A percentile compares a stretch with the other conserved stretches of the same genome.
Evolutionary conservation across 2,329 filamentous ascomycete species (phyloP).

Genomic region (Zarea fungicola): DNA sequence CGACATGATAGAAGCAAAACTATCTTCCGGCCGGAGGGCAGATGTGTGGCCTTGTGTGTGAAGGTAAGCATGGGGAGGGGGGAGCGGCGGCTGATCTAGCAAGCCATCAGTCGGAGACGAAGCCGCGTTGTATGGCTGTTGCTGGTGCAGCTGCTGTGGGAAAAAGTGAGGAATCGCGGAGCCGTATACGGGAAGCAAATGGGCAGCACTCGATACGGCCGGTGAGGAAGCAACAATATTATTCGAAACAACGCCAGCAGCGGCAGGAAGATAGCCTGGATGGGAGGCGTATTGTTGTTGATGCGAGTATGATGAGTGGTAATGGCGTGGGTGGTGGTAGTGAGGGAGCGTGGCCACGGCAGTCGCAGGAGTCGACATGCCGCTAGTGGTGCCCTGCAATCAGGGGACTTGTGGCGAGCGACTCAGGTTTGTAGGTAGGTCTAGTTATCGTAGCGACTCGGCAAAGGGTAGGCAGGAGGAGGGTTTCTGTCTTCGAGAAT

Average conservation of each 20-base stretch:
- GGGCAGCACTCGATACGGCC: conserved; percentile 22
- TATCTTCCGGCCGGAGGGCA: neutral
- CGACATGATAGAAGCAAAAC: conserved; percentile 15
- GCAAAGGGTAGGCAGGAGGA: neutral
- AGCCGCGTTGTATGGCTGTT: conserved; percentile 22
- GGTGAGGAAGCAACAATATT: conserved; percentile 25
- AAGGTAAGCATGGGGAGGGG: conserved; percentile 24
- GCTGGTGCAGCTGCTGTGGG: conserved; percentile 22
- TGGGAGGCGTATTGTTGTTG: conserved; percentile 26
- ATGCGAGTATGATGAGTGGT: conserved; percentile 46
- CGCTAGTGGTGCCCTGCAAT: conserved; percentile 3
- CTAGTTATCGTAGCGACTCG: neutral
- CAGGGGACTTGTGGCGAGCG: no score
- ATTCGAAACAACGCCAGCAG: conserved; percentile 19
- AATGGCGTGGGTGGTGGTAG: conserved; percentile 62
- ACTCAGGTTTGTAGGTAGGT: neutral
- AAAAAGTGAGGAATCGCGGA: conserved; percentile 6
- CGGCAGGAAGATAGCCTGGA: conserved; percentile 3
- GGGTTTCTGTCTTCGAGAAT: neutral
- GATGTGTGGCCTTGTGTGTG: conserved; percentile 1
- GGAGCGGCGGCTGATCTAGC: conserved; percentile 25
- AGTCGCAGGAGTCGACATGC: conserved; percentile 78
- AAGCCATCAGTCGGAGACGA: conserved; percentile 29
- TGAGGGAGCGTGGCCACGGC: conserved; percentile 68
- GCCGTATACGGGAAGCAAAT: conserved; percentile 15